Evolutionary conservation across 768 basidiomycete species (phyloP), one percentile per base, ranked within the genome.

Genomic region (Phylloporus sp.): DNA sequence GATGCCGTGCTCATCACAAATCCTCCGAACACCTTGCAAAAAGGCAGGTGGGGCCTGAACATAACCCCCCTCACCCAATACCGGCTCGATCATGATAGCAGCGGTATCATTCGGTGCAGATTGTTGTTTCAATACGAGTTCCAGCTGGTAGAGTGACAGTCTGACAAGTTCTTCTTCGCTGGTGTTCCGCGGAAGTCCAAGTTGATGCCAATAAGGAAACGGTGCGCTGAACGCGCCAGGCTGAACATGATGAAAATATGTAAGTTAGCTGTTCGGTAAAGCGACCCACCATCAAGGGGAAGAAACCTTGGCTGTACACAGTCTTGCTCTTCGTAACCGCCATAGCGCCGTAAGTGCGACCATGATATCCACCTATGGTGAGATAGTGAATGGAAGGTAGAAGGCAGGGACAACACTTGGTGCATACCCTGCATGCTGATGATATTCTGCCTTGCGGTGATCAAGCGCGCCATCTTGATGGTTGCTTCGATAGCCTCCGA

Each of bases 51-150:
- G 91, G 0, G 93, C 91, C 26, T 91, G 85, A 15, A 97, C 89
- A 69, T 98, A 97, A 2, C 95, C 95, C 31, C 95, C 95, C 70
- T 97, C 95, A 23, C 94, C 95, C 27, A 97, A 76, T 1, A 97
- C 86, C 36, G 95, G 90, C 75, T 98, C 95, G 36, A 98, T 71
- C 56, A 98, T 71, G 62, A 97, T 86, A n/a, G 93, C 94, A 2
- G 95, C 92, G 1, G 93, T 95, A 66, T 97, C 95, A 5, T 71
- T 69, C 0, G 94, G 89, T 2, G 85, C 76, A 7, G 85, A 86
- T 68, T 94, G 91, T 68, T 97, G 95, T 45, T 73, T 72, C 53
- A 87, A 71, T 12, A 95, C 65, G 13, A 97, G 78, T 49, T 91
- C 85, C 18, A 97, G 78, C 66, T 95, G 90, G 69, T 87, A 85